phyloP scores from a whole-genome alignment of 768 basidiomycete species.

The Hypholoma fasciculare region DNA sequence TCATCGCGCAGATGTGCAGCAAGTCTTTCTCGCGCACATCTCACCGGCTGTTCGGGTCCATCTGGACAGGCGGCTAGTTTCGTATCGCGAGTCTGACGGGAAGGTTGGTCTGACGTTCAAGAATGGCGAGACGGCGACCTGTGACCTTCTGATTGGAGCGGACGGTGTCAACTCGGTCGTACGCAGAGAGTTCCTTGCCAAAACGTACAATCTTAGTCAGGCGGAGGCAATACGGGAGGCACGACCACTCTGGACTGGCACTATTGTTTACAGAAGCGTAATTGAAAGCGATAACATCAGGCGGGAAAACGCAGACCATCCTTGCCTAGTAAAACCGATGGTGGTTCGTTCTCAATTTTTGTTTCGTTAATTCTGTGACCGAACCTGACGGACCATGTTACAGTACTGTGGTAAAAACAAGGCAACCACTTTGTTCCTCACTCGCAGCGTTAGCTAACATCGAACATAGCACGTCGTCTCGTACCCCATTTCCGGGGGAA shows the following conservation, averaged over 20 bases:
- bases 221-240: constrained; percentile 9
- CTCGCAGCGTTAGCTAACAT: not conserved
- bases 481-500: constrained; percentile 38
- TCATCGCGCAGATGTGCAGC: constrained; percentile 38
- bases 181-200: constrained; percentile 21
- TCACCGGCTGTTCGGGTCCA: constrained; percentile 9
- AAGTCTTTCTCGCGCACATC: constrained; percentile 28
- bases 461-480: constrained; percentile 34
- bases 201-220: constrained; percentile 11
- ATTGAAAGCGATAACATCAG: constrained; percentile 32
- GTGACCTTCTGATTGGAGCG: constrained; percentile 47
- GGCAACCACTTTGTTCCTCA: constrained; percentile 16
- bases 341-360: constrained; percentile 19
- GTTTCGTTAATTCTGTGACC: not conserved
- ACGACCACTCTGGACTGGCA: constrained; percentile 40
- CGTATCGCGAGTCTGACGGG: constrained; percentile 17
- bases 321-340: constrained; percentile 11
- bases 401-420: constrained; percentile 33
- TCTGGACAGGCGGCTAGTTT: constrained; percentile 28
- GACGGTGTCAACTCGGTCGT: constrained; percentile 39
- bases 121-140: constrained; percentile 44
- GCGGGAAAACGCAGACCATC: constrained; percentile 22
- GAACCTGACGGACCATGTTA: not conserved
- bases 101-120: constrained; percentile 35
- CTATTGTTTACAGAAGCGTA: constrained; percentile 36